Evolutionary conservation across 108 stramenopile species (phyloP), one percentile per base, ranked within the genome.

Genomic region (Fragilariopsis cylindrus): DNA sequence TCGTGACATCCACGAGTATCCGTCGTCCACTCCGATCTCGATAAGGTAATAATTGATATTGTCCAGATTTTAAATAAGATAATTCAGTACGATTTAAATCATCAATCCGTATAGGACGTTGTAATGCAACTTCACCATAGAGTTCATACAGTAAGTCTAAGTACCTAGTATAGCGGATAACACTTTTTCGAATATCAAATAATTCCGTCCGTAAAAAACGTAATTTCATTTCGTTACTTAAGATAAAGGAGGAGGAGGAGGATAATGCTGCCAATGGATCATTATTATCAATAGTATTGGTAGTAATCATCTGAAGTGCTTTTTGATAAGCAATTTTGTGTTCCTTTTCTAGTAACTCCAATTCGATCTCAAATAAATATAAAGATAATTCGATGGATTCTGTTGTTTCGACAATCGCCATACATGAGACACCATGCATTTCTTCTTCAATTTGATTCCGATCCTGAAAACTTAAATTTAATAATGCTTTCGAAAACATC

Each of bases 111-210:
- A 68, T 68, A 0, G 67, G 67, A 21, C 67, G 11, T 50, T 19
- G 47, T 48, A 68, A 7, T 6, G 67, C 48, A 1, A 53, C 70
- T 43, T 74, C 74, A 0, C 83, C 83, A 63, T 81, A 84, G 0
- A 79, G 48, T 46, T 81, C 81, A 4, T 81, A 53, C 48, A 81
- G 76, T 50, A 58, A 50, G 43, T 84, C 83, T 42, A 78, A 69
- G 13, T 66, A 68, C 44, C 43, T 65, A 0, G 73, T 57, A 48
- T 76, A 73, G 0, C 83, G 80, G 7, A 30, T 11, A 0, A 77
- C 83, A 7, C 81, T 81, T 39, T 70, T 56, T 7, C 12, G 53
- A 1, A 64, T 57, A 78, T 84, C 81, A 49, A 74, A 84, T 2
- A 58, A 21, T 40, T 84, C 83, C 13, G 70, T 48, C 15, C 77